Evolutionary conservation across 805 yeast species (phyloP).

Genomic region (Candida lessepsii): DNA sequence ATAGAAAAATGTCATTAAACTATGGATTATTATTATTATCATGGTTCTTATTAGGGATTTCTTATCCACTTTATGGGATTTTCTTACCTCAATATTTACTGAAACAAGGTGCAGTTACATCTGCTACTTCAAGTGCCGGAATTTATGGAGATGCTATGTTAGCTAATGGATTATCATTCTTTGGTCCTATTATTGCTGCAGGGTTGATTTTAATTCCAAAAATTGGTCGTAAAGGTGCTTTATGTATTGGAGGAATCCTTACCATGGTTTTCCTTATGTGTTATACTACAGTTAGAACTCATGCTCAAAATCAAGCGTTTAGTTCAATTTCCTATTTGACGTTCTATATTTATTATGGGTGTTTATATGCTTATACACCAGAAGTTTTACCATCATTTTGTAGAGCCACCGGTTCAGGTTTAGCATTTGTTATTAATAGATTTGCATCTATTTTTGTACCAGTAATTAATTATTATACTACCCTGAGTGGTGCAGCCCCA

Average conservation of each 20-base stretch:
- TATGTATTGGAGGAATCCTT: slow-evolving; percentile 51
- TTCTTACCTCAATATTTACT: slow-evolving; percentile 53
- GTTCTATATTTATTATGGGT: slow-evolving; percentile 33
- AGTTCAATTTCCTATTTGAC: slow-evolving; percentile 52
- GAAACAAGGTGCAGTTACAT: slow-evolving; percentile 47
- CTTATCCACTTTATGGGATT: slow-evolving; percentile 52
- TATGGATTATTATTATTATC: slow-evolving; percentile 39
- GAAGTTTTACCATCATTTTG: slow-evolving; percentile 36
- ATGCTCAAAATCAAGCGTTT: slow-evolving; percentile 40
- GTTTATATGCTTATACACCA: slow-evolving; percentile 38
- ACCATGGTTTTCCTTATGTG: slow-evolving; percentile 60
- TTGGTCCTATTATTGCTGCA: slow-evolving; percentile 32
- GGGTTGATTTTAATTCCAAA: slow-evolving; percentile 19
- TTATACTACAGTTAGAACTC: slow-evolving; percentile 56
- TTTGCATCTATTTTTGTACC: slow-evolving; percentile 36
- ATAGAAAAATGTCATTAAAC: slow-evolving; percentile 37
- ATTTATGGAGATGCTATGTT: slow-evolving; percentile 29
- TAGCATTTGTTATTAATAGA: slow-evolving; percentile 34
- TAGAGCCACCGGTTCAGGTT: slow-evolving; percentile 37
- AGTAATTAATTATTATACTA: slow-evolving; percentile 34
- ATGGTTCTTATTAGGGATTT: slow-evolving; percentile 58
- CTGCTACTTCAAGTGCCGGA: slow-evolving; percentile 25
- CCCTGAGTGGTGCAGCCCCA: slow-evolving; percentile 29
- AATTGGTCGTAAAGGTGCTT: slow-evolving; percentile 58
- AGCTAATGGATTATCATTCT: slow-evolving; percentile 26